Percentiles rank a stretch among this genome's conserved stretches.
These are phyloP conservation scores for Elaeis oleifera DNA, from an alignment of 202 grass and related monocot species.

Conservation along the genomic window DNA sequence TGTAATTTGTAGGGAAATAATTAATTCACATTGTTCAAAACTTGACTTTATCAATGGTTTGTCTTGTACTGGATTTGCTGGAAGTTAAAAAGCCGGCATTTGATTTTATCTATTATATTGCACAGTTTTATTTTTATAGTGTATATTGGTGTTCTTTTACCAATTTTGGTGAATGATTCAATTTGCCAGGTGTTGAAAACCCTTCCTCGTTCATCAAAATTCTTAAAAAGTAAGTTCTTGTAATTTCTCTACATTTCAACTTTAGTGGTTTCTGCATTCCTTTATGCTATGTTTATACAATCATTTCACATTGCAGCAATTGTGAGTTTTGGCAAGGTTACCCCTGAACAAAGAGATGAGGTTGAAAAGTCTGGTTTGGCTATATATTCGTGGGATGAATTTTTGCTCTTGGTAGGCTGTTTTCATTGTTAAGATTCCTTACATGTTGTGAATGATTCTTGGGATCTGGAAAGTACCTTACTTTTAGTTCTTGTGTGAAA, in stretches of 20 bases:
- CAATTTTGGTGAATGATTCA: background rate
- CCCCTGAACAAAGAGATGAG: slow-evolving; percentile 66
- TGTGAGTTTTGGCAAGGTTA: slow-evolving; percentile 81
- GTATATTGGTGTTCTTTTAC: too few species aligned
- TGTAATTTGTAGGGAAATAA: too few species aligned
- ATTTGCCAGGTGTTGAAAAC: slow-evolving; percentile 75
- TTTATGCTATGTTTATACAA: slow-evolving; percentile 19
- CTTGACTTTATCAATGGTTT: too few species aligned
- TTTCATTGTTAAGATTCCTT: too few species aligned
- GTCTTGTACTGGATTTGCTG: too few species aligned
- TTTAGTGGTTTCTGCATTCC: slow-evolving; percentile 20
- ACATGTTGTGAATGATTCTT: too few species aligned
- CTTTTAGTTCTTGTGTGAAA: too few species aligned
- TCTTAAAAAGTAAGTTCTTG: slow-evolving; percentile 66
- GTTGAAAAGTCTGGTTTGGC: slow-evolving; percentile 53
- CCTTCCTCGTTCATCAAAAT: slow-evolving; percentile 57
- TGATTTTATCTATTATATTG: too few species aligned
- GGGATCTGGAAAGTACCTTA: too few species aligned
- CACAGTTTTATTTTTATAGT: too few species aligned
- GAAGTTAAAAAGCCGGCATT: too few species aligned
- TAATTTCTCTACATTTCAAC: background rate
- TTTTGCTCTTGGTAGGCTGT: slow-evolving; percentile 31
- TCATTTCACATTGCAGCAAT: slow-evolving; percentile 50
- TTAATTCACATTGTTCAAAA: too few species aligned
- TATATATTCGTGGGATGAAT: slow-evolving; percentile 76